phyloP scores from a whole-genome alignment of 2,329 filamentous ascomycete species.

The Talaromyces atroroseus region DNA sequence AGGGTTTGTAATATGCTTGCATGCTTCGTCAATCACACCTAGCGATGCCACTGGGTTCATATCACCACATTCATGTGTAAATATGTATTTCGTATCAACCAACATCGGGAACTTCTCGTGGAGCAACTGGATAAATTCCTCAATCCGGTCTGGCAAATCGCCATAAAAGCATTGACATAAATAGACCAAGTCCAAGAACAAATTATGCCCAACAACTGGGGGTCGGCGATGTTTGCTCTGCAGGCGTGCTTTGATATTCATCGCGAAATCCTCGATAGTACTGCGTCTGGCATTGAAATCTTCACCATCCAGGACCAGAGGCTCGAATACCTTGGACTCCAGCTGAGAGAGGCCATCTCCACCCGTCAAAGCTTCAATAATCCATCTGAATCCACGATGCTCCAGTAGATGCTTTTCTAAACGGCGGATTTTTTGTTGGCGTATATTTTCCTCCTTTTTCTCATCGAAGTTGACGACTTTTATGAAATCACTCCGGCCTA shows the following conservation, averaged over 20 bases:
- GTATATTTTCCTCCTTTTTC: slow-evolving; percentile 28
- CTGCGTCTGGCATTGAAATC: slow-evolving; percentile 11
- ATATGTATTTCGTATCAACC: slow-evolving; percentile 60
- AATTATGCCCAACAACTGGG: slow-evolving; percentile 58
- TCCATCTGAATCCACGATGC: slow-evolving; percentile 42
- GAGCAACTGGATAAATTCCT: slow-evolving; percentile 48
- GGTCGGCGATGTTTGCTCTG: slow-evolving; percentile 37
- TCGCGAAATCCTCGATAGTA: slow-evolving; percentile 24
- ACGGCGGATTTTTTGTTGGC: slow-evolving; percentile 23
- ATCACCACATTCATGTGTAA: slow-evolving; percentile 51
- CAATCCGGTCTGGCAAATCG: slow-evolving; percentile 49
- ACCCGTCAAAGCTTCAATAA: slow-evolving; percentile 42
- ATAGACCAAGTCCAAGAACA: slow-evolving; percentile 59
- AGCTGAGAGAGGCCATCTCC: slow-evolving; percentile 34
- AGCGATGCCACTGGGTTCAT: slow-evolving; percentile 42
- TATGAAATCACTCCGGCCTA: slow-evolving; percentile 34
- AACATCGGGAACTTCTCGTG: slow-evolving; percentile 53
- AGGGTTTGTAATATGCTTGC: slow-evolving; percentile 23
- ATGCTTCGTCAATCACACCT: slow-evolving; percentile 23
- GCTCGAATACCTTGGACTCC: slow-evolving; percentile 27
- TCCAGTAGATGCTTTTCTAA: slow-evolving; percentile 26
- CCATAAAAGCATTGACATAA: slow-evolving; percentile 57
- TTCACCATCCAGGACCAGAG: slow-evolving; percentile 16
- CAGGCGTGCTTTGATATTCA: slow-evolving; percentile 36
- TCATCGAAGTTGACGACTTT: slow-evolving; percentile 36